Conservation (phyloP, 768 basidiomycete species). For the Hydnomerulius pinastri region DNA sequence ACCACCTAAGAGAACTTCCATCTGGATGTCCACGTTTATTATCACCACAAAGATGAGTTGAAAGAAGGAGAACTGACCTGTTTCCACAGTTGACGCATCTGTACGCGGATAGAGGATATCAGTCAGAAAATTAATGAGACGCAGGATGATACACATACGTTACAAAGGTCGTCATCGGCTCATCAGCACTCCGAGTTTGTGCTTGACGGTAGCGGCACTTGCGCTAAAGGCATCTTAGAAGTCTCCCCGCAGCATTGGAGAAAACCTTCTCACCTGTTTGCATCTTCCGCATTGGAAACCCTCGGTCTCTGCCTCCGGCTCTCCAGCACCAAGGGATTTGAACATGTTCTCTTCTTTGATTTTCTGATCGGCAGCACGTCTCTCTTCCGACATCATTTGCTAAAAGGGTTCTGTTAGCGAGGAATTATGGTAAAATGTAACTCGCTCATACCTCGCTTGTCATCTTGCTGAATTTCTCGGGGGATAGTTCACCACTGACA, state of each 20-base stretch:
- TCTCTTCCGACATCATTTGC: conserved; percentile 97
- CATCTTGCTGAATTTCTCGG: conserved; percentile 77
- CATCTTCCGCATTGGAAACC: conserved; percentile 97
- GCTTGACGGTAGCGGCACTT: conserved; percentile 94
- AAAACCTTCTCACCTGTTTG: conserved; percentile 65
- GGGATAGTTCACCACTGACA: conserved; percentile 75
- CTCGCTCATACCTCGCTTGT: conserved; percentile 60
- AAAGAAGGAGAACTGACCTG: conserved; percentile 36
- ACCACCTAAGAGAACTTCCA: conserved; percentile 62
- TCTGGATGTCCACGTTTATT: conserved; percentile 28
- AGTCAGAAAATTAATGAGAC: not conserved
- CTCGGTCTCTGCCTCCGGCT: conserved; percentile 92
- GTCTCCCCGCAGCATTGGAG: not conserved
- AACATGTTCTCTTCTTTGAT: conserved; percentile 87
- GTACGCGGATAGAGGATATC: conserved; percentile 3
- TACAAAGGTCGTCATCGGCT: conserved; percentile 98
- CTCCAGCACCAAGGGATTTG: conserved; percentile 86
- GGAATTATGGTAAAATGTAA: not conserved
- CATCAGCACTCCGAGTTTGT: conserved; percentile 96
- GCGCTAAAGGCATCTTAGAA: conserved; percentile 42
- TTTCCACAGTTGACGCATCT: conserved; percentile 72
- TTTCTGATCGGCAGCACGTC: conserved; percentile 79
- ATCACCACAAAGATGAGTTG: not conserved
- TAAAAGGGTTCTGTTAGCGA: conserved; percentile 28
- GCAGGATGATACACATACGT: conserved; percentile 52